A percentile compares a stretch with the other conserved stretches of the same genome.
phyloP scores from a whole-genome alignment of 805 yeast species.

The Candida succiphila region DNA sequence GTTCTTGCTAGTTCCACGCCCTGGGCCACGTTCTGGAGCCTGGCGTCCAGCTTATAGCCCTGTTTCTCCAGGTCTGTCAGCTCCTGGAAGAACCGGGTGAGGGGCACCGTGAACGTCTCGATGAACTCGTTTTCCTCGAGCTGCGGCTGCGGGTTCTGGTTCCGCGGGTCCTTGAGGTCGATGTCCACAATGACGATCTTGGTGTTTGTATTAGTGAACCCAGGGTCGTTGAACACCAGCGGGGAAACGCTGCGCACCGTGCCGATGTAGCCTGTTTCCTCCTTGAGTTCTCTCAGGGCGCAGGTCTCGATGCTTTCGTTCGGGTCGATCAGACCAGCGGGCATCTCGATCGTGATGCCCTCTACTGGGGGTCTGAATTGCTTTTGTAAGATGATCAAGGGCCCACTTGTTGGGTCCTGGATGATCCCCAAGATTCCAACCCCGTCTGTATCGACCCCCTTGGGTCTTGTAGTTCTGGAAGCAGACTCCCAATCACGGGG shows the following conservation, averaged over 20 bases:
- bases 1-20: constrained; percentile 54
- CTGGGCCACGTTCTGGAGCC: constrained; percentile 77
- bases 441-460: constrained; percentile 64
- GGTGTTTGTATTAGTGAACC: constrained; percentile 81
- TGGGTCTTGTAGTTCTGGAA: constrained; percentile 63
- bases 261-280: constrained; percentile 91
- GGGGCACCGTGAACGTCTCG: constrained; percentile 72
- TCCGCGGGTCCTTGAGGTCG: constrained; percentile 58
- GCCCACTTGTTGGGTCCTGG: constrained; percentile 32
- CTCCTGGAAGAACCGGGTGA: constrained; percentile 44
- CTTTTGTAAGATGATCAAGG: constrained; percentile 57
- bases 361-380: constrained; percentile 91
- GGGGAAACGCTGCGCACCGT: constrained; percentile 26
- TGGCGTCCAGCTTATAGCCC: constrained; percentile 78
- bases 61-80: constrained; percentile 41
- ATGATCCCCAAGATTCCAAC: constrained; percentile 81
- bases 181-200: constrained; percentile 70
- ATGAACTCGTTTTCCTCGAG: constrained; percentile 90
- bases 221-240: constrained; percentile 42
- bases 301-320: constrained; percentile 68
- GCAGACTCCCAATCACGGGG: constrained; percentile 88
- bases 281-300: constrained; percentile 79
- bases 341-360: constrained; percentile 85
- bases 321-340: constrained; percentile 91
- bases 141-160: constrained; percentile 58